Evolutionary conservation across 2,329 filamentous ascomycete species (phyloP), one percentile per base, ranked within the genome.

Genomic region (Penicillium rolfsii): DNA sequence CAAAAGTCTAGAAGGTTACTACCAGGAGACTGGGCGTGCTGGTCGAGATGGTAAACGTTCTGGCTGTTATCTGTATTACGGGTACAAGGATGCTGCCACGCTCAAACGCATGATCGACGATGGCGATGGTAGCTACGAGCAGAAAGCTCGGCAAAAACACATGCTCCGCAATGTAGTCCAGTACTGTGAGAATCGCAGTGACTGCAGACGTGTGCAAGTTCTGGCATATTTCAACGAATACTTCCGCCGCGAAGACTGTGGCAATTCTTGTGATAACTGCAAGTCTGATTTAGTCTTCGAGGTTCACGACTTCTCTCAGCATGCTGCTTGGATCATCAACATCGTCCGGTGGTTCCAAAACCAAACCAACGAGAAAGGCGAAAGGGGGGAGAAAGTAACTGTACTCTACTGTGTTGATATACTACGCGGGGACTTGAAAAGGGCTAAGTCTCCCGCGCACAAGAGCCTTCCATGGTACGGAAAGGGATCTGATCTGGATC

Each of bases 1-100:
- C 1, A 98, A 99, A 77, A 97, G 92, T 70, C 81, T 99, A 57
- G 95, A 99, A 78, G 95, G 95, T 0, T 99, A 99, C 76, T 99
- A 99, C 72, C 95, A 99, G 74, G 95, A 99, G 76, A 99, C 95
- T 48, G 95, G 95, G 1, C 90, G 95, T 69, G 95, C 96, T 60
- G 95, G 95, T 6, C 87, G 95, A 74, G 95, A 99, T 74, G 94
- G 94, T 8, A 87, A 91, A 67, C 85, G 84, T 22, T 97, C 95
- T 6, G 89, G 90, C 60, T 99, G 95, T 79, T 95, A 93, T 74
- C 84, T 99, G 14, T 98, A 89, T 77, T 99, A 95, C 71, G 87
- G 87, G 48, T 96, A 91, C 71, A 84, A 81, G 61, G 95, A 99
- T 74, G 88, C 90, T 55, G 85, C 83, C 52, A 84, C 86, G 56